These are phyloP conservation scores for Evansstolkia leycettana DNA, from an alignment of 495 filamentous ascomycete species.

Conservation along the genomic window DNA sequence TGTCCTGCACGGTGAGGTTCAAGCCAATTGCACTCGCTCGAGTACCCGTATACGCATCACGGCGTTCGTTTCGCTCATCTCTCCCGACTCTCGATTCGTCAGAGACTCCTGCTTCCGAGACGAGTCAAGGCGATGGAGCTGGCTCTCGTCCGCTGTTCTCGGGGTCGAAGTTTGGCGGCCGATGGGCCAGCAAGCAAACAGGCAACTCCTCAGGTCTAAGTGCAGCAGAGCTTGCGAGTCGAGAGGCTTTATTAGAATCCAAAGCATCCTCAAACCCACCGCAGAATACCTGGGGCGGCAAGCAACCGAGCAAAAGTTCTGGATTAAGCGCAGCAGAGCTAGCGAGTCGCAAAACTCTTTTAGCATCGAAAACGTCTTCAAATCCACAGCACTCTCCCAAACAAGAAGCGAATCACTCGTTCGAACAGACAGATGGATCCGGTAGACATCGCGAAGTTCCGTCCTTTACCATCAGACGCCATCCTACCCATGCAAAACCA, in stretches of 20 bases:
- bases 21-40: conserved; percentile 10
- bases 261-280: neutral
- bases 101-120: conserved; percentile 5
- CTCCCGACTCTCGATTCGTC: conserved; percentile 12
- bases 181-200: conserved; percentile 10
- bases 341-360: conserved; percentile 18
- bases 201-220: conserved; percentile 16
- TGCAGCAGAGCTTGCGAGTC: conserved; percentile 22
- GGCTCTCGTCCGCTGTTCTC: neutral
- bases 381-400: too few relatives aligned
- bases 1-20: conserved; percentile 14
- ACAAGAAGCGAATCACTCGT: too few relatives aligned
- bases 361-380: neutral
- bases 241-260: conserved; percentile 14
- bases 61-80: conserved; percentile 20
- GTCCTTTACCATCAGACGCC: too few relatives aligned
- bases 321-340: conserved; percentile 24
- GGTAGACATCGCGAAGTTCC: too few relatives aligned
- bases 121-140: conserved; percentile 2
- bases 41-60: conserved; percentile 6
- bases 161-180: conserved; percentile 9
- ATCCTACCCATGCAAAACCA: too few relatives aligned
- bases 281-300: conserved; percentile 7
- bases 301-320: conserved; percentile 8
- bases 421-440: too few relatives aligned